Base-by-base conservation (phyloP, 2,329 filamentous ascomycete genomes). In the Cladophialophora bantiana region DNA sequence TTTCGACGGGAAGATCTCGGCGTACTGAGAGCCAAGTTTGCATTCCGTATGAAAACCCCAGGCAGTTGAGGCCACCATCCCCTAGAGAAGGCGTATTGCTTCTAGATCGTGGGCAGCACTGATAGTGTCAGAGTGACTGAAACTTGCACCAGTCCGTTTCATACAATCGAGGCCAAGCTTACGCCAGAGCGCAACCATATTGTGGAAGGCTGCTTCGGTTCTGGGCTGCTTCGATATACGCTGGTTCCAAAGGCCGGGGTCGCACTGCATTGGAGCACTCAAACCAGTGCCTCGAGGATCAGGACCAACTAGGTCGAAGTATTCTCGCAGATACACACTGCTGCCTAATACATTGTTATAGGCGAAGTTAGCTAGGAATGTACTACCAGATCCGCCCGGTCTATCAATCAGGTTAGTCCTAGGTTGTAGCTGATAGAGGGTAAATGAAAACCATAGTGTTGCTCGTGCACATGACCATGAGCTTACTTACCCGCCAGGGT, bases 11-110 rank as follows among this genome's bases (percentile, higher is more conserved):
- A 15, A 56, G 9, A 56, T 10, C 34, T 56, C 31, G 15, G 53
- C 53, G 34, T 56, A 56, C 18, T 56, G 53, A 12, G 31, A 36
- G 9, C 53, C 53, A 9, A 15, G 40, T n/a, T n/a, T 42, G 40
- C 13, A 3, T 56, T 13, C 53, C 53, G 12, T 36, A 56, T 5
- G 53, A 56, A 5, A 56, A 36, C 4, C 53, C 53, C 3, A 36
- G 4, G 34, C 36, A 56, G n/a, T 56, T 56, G 53, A 56, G 10
- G 2, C 15, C 15, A n/a, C 31, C 31, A 5, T 34, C 34, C 12
- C 34, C 53, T 10, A 56, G 9, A n/a, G 53, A 12, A 15, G 4
- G 53, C 53, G 53, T 7, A 36, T 9, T 10, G 53, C 32, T 7
- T 56, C 53, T 4, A 56, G 15, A 31, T 56, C 53, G 3, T 31